Base-by-base conservation (phyloP, 129 eudicot species). In the Pulicaria dysenterica region DNA sequence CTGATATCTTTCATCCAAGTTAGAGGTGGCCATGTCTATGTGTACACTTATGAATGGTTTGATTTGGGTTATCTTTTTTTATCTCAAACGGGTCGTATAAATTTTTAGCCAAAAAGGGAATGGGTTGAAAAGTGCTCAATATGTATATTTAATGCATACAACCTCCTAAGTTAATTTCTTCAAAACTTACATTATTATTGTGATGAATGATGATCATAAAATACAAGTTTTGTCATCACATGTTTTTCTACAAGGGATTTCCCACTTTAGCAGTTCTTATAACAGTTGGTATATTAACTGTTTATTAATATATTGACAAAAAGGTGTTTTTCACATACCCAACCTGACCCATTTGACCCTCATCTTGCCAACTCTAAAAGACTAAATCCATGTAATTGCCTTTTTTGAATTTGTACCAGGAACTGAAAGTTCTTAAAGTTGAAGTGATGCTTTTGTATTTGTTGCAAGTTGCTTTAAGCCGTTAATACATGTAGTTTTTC, bases 1-100 rank as follows among this genome's bases (percentile, higher is more conserved):
- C 4, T 61, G 16, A 48, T 10, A 13, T 63, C 62, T 48, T 73
- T 49, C 62, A 50, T 62, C 31, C 62, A 49, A 73, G 70, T 49
- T 58, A 24, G 37, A 14, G 46, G 36, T 57, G 36, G 11, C 15
- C n/a, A 71, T 12, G 43, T 56, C 6, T 41, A 71, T 14, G 36
- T 7, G 34, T 11, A 3, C 8, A 10, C 42, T 67, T 67, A 59
- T 12, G 7, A 58, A 59, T 13, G 9, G 60, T 34, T 60, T 2
- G 64, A 53, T 57, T 5, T 61, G 31, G 48, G 47, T 61, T 61
- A 39, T 60, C 2, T 24, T 24, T 38, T 39, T 3, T 39, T 12
- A 38, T 59, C 67, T 61, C 47, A 61, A 61, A 39, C 38, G 66
- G 67, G 67, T 61, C 13, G 5, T 5, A 17, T 55, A 65, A 11